phyloP scores from a whole-genome alignment of 1,139 yeast genomes.

The Hyphopichia khmerensis region DNA sequence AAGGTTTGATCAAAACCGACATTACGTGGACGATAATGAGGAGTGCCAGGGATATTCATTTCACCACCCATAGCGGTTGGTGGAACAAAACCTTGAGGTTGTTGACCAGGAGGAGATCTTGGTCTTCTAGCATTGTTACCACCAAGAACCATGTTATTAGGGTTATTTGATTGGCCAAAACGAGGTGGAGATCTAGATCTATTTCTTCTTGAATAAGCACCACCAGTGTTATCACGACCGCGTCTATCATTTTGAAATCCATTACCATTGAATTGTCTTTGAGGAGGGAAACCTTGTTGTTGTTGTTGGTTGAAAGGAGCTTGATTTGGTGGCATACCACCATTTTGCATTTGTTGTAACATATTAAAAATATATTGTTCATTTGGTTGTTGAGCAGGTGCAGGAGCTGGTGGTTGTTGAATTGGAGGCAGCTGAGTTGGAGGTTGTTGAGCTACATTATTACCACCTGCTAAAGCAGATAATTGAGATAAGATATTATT shows the following conservation, averaged over 20 bases:
- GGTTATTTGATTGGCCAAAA: conserved; percentile 13
- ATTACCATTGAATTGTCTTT: conserved; percentile 12
- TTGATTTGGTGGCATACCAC: conserved; percentile 7
- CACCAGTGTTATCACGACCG: conserved; percentile 32
- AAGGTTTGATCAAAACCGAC: conserved; percentile 67
- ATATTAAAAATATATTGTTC: conserved; percentile 38
- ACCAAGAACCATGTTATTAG: not conserved
- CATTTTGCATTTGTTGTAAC: conserved; percentile 45
- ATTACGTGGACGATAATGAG: conserved; percentile 71
- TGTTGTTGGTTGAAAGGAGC: conserved; percentile 9
- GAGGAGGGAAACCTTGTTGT: conserved; percentile 7
- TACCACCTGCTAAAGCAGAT: conserved; percentile 39
- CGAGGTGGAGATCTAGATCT: conserved; percentile 59
- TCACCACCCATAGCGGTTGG: conserved; percentile 41
- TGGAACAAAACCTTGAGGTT: conserved; percentile 9
- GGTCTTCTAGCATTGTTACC: conserved; percentile 20
- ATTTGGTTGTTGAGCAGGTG: conserved; percentile 16
- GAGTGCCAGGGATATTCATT: conserved; percentile 63
- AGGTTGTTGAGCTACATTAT: conserved; percentile 13
- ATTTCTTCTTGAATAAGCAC: conserved; percentile 46
- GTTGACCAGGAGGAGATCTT: conserved; percentile 30
- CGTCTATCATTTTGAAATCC: conserved; percentile 26
- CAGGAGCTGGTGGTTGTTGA: conserved; percentile 11
- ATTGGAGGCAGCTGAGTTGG: conserved; percentile 8
- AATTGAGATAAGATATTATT: conserved; percentile 45